phyloP scores from a whole-genome alignment of 2,329 filamentous ascomycete species.

The Pseudocercospora macadamiae region DNA sequence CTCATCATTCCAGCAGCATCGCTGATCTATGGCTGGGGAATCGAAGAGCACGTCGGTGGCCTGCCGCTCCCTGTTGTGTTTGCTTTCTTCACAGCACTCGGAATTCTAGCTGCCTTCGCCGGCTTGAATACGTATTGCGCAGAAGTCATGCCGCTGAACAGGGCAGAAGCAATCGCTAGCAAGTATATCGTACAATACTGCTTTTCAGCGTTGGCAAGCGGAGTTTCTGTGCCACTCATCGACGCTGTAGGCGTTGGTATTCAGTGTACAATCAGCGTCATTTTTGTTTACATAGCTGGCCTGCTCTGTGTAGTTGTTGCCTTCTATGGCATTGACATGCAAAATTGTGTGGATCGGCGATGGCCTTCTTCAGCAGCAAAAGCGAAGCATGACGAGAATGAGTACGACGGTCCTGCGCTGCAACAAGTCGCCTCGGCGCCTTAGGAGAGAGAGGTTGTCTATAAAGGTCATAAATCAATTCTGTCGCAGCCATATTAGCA shows the following conservation, averaged over 20 bases:
- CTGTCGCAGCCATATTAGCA: no score
- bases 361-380: background rate
- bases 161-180: slow-evolving; percentile 69
- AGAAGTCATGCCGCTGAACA: slow-evolving; percentile 72
- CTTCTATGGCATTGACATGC: slow-evolving; percentile 23
- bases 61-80: slow-evolving; percentile 65
- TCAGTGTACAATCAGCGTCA: slow-evolving; percentile 25
- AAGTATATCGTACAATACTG: slow-evolving; percentile 78
- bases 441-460: no score
- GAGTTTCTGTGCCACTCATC: slow-evolving; percentile 69
- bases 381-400: background rate
- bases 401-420: slow-evolving; percentile 7
- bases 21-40: slow-evolving; percentile 67
- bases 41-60: slow-evolving; percentile 56
- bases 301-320: slow-evolving; percentile 20
- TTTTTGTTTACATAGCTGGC: slow-evolving; percentile 27
- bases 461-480: no score
- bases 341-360: slow-evolving; percentile 23
- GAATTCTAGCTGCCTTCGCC: slow-evolving; percentile 72
- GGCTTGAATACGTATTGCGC: slow-evolving; percentile 76
- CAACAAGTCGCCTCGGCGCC: slow-evolving; percentile 17
- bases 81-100: slow-evolving; percentile 71
- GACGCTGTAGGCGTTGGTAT: slow-evolving; percentile 73
- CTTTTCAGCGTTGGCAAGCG: slow-evolving; percentile 69
- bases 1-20: slow-evolving; percentile 60